Evolutionary conservation across 306 rosid genomes (phyloP), one percentile per base, ranked within the genome.

Genomic region (Astragalus glycyphyllos): DNA sequence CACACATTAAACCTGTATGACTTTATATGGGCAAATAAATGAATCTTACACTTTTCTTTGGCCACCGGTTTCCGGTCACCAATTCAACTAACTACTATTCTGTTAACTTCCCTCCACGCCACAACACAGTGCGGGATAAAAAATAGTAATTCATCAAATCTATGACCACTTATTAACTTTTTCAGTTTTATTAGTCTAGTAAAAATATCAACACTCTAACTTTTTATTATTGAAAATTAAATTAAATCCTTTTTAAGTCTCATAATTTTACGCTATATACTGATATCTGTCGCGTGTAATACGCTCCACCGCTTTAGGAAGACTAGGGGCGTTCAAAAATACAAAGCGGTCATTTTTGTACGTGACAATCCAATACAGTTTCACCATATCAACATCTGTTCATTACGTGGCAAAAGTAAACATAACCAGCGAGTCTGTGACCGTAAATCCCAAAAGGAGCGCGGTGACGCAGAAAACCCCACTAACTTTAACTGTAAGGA

Each of bases 401-500:
- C 31, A 13, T 8, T 57, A 77, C 87, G 85, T 80, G 87, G 81
- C 73, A 4, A 20, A 11, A 35, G 0, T 3, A 11, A 29, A 20
- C 11, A 49, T 61, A 70, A 65, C 51, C 80, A 8, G 55, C 12
- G 32, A 14, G 75, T 7, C 80, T 46, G 77, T 82, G 31, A 68
- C 62, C 44, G 26, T n/a, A 7, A 5, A 7, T 53, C 26, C 0
- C 1, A 0, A 11, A 9, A 55, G 6, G 32, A 40, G 29, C 57
- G 0, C 3, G 17, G 87, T 77, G 50, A 85, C 45, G 26, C 2
- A 34, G 16, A 14, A n/a, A 79, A 58, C 59, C 71, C 61, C 69
- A 38, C 47, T 57, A 53, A 53, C 72, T 77, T 81, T 67, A 80
- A 82, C 87, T 69, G 84, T 79, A 26, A 59, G 55, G 78, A 62